phyloP scores from a whole-genome alignment of 1,284 basidiomycete genomes.

The Boletus semigastroideus region DNA sequence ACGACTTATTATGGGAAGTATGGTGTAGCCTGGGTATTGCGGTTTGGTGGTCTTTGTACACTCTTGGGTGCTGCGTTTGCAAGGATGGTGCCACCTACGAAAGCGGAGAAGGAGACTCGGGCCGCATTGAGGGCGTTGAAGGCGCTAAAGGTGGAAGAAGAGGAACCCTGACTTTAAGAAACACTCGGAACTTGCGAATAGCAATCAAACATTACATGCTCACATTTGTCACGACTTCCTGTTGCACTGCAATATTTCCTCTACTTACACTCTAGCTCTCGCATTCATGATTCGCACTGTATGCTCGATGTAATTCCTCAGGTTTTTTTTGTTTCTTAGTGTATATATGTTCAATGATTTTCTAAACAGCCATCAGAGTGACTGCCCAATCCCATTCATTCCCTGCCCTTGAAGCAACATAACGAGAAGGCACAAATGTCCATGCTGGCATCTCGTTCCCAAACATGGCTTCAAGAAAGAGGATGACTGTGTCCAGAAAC shows the following conservation, averaged over 20 bases:
- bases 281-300: neutral
- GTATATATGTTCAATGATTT: neutral
- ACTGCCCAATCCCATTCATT: constrained; percentile 61
- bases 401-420: constrained; percentile 40
- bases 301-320: constrained; percentile 5
- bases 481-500: constrained; percentile 1
- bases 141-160: constrained; percentile 58
- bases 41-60: constrained; percentile 87
- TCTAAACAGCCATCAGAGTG: constrained; percentile 36
- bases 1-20: constrained; percentile 75
- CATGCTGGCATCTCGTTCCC: constrained; percentile 37
- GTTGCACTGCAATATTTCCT: constrained; percentile 7
- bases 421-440: constrained; percentile 55
- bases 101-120: constrained; percentile 86
- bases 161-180: constrained; percentile 38
- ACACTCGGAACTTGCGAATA: constrained; percentile 1
- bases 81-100: constrained; percentile 81
- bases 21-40: constrained; percentile 90
- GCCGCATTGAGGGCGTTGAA: constrained; percentile 78
- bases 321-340: neutral
- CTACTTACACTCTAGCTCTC: neutral
- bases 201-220: constrained; percentile 11
- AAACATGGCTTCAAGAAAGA: constrained; percentile 22
- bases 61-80: constrained; percentile 72
- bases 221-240: constrained; percentile 2